These are phyloP conservation scores for Pyrenophora seminiperda DNA, from an alignment of 2,329 filamentous ascomycete genomes.

Conservation along the genomic window DNA sequence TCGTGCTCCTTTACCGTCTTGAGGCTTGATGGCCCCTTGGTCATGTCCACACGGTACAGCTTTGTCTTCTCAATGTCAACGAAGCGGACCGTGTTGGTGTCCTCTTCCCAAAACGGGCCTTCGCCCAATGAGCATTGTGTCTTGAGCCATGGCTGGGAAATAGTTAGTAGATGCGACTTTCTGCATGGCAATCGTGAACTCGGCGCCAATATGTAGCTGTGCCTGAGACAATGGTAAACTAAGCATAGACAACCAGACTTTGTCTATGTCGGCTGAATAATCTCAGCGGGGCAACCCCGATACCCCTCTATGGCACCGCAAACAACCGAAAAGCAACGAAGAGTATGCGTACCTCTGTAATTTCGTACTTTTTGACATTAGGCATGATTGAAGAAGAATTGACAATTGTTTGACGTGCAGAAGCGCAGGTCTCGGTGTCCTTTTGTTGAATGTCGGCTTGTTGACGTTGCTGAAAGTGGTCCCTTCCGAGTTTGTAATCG, in stretches of 20 bases:
- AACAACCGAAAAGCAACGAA: neutral
- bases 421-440: slow-evolving; percentile 19
- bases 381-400: slow-evolving; percentile 29
- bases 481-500: slow-evolving; percentile 18
- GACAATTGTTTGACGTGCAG: slow-evolving; percentile 18
- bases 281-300: slow-evolving; percentile 31
- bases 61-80: slow-evolving; percentile 82
- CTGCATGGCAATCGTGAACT: neutral
- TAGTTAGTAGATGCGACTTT: slow-evolving; percentile 13
- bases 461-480: slow-evolving; percentile 19
- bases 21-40: slow-evolving; percentile 64
- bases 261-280: slow-evolving; percentile 14
- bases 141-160: slow-evolving; percentile 59
- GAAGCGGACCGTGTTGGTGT: slow-evolving; percentile 70
- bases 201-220: neutral
- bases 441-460: slow-evolving; percentile 18
- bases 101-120: slow-evolving; percentile 73
- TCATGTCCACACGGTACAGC: slow-evolving; percentile 72
- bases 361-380: slow-evolving; percentile 42
- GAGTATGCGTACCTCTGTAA: slow-evolving; percentile 42
- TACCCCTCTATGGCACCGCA: slow-evolving; percentile 32
- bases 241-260: neutral
- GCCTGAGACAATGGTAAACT: neutral
- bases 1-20: slow-evolving; percentile 61
- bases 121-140: slow-evolving; percentile 72